Evolutionary conservation across 2,329 filamentous ascomycete species (phyloP).

Genomic region (Graphilbum ipis-grandicollis): DNA sequence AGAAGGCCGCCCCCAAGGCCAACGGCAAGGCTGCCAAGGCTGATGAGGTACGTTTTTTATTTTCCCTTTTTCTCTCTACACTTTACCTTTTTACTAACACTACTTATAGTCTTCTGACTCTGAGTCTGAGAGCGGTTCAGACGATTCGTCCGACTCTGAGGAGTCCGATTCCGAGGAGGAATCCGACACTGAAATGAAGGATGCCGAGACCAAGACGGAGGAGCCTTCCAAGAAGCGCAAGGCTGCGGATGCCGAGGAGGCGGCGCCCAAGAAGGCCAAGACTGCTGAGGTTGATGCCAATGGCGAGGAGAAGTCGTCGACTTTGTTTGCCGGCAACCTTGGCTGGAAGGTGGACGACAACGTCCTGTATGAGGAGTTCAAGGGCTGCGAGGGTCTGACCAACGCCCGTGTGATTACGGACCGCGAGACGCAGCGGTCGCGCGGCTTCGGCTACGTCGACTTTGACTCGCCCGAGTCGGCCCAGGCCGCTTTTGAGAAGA

Average conservation of each 20-base stretch:
- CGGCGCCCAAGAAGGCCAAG: slow-evolving; percentile 47
- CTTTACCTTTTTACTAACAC: neutral
- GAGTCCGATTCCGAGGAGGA: slow-evolving; percentile 16
- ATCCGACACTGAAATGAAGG: slow-evolving; percentile 9
- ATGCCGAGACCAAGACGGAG: slow-evolving; percentile 19
- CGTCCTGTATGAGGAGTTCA: slow-evolving; percentile 64
- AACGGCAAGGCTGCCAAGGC: slow-evolving; percentile 15
- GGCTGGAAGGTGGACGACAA: slow-evolving; percentile 85
- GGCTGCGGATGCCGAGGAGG: slow-evolving; percentile 26
- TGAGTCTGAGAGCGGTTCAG: neutral
- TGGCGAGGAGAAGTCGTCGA: slow-evolving; percentile 32
- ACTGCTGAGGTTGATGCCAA: slow-evolving; percentile 34
- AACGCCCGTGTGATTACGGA: slow-evolving; percentile 71
- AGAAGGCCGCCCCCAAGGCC: slow-evolving; percentile 2
- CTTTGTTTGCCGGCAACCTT: slow-evolving; percentile 79
- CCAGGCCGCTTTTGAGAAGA: slow-evolving; percentile 21
- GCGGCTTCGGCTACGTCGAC: slow-evolving; percentile 89
- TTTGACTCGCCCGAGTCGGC: slow-evolving; percentile 43
- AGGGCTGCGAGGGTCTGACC: slow-evolving; percentile 55
- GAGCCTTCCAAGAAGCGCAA: slow-evolving; percentile 45
- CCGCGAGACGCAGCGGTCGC: slow-evolving; percentile 63
- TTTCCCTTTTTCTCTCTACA: neutral
- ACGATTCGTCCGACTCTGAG: slow-evolving; percentile 15
- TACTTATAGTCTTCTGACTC: neutral
- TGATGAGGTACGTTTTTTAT: slow-evolving; percentile 12